Evolutionary conservation across 345 rosid species (phyloP).

Genomic region (Syzygium oleosum): DNA sequence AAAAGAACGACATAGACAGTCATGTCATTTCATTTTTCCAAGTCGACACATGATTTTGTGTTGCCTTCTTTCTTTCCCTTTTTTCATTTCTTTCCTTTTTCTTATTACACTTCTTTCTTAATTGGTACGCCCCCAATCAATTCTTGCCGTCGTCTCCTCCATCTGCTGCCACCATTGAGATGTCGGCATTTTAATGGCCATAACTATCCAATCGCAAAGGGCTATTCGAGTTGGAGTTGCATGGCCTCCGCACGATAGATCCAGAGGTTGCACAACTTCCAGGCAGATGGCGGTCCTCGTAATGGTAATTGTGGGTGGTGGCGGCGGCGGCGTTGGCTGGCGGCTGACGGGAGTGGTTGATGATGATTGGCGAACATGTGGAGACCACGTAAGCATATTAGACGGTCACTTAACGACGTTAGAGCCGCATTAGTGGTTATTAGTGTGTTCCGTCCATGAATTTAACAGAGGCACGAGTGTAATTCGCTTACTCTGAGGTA

Average conservation of each 20-base stretch:
- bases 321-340: neutral
- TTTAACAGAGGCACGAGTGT: neutral
- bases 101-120: neutral
- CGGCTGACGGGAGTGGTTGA: neutral
- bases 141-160: neutral
- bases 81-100: neutral
- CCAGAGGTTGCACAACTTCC: too few relatives aligned
- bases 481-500: neutral
- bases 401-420: neutral
- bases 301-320: neutral
- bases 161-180: neutral
- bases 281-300: neutral
- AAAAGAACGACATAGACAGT: neutral
- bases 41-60: neutral
- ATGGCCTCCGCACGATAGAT: neutral
- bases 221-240: neutral
- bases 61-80: neutral
- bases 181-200: neutral
- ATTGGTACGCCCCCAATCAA: neutral
- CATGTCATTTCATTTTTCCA: accelerated
- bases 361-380: neutral
- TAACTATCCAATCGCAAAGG: neutral
- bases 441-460: neutral
- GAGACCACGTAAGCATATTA: neutral
- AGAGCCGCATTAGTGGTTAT: neutral